Evolutionary conservation across 2,329 filamentous ascomycete species (phyloP).

Genomic region (Beauveria scarabaeidicola): DNA sequence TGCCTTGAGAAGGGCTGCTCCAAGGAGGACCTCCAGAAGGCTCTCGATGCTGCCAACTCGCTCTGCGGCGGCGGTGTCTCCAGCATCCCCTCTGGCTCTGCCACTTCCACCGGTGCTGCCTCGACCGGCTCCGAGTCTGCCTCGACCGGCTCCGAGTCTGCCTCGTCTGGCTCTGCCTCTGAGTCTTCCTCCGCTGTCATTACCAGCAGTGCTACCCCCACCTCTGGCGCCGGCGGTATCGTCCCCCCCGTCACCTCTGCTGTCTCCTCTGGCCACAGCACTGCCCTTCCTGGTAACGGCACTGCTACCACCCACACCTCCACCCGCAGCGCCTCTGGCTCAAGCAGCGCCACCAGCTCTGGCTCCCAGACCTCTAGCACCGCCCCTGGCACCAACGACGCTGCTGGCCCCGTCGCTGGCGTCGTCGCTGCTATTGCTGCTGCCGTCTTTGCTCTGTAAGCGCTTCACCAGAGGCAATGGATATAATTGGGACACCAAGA

Average conservation of each 20-base stretch:
- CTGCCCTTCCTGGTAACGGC: slow-evolving; percentile 9
- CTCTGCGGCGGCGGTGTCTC: slow-evolving; percentile 11
- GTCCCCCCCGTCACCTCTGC: slow-evolving; percentile 4
- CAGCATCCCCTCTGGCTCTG: not conserved
- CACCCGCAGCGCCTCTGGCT: slow-evolving; percentile 1
- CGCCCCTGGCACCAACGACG: not conserved
- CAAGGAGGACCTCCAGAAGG: slow-evolving; percentile 22
- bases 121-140: slow-evolving; percentile 1
- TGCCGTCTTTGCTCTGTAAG: slow-evolving; percentile 26
- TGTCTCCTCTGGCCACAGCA: not conserved
- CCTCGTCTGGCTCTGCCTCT: not conserved
- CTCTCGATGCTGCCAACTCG: slow-evolving; percentile 24
- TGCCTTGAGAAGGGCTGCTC: slow-evolving; percentile 29
- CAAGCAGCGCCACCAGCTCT: not conserved
- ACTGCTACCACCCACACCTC: slow-evolving; percentile 20
- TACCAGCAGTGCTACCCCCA: not conserved
- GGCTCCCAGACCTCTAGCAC: not conserved
- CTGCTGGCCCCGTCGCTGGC: slow-evolving; percentile 19
- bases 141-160: not conserved
- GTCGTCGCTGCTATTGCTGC: slow-evolving; percentile 24
- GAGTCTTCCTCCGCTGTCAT: slow-evolving; percentile 9
- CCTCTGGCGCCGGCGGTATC: not conserved
- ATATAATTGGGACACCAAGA: not conserved
- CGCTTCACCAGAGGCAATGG: not conserved
- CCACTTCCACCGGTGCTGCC: not conserved